Percentiles rank a stretch among this genome's conserved stretches.
Evolutionary conservation across 352 stramenopile species (phyloP).

Genomic region (Pythium phragmitis): DNA sequence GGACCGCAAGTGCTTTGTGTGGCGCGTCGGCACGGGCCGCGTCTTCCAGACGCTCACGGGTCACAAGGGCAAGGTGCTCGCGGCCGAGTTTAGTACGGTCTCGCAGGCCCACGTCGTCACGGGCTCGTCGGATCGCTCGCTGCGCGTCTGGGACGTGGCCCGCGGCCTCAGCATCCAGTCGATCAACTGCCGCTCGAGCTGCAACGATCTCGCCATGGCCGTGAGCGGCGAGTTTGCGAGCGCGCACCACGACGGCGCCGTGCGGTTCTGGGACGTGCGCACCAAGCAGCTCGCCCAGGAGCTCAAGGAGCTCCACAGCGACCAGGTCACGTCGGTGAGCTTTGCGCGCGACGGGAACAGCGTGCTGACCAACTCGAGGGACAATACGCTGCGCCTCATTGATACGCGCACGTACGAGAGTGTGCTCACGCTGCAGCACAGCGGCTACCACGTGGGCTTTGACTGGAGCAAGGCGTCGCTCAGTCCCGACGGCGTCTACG

Average conservation of each 20-base stretch:
- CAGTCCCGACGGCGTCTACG: conserved; percentile 64
- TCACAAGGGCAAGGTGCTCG: conserved; percentile 83
- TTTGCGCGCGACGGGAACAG: conserved; percentile 39
- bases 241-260: conserved; percentile 72
- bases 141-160: conserved; percentile 77
- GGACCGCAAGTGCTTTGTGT: conserved; percentile 85
- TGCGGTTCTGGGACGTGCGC: conserved; percentile 79
- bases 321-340: conserved; percentile 77
- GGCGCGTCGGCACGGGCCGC: conserved; percentile 75
- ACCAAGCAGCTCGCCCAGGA: conserved; percentile 54
- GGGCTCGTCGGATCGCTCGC: conserved; percentile 68
- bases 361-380: conserved; percentile 75
- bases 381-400: conserved; percentile 68
- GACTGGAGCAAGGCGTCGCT: conserved; percentile 80
- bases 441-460: conserved; percentile 69
- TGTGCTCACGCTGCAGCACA: conserved; percentile 43
- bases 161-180: conserved; percentile 66
- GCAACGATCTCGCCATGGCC: conserved; percentile 72
- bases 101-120: conserved; percentile 68
- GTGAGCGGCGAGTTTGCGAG: conserved; percentile 68
- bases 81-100: conserved; percentile 69
- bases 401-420: conserved; percentile 64
- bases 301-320: conserved; percentile 51
- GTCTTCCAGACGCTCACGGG: conserved; percentile 83
- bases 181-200: conserved; percentile 77